Base-by-base conservation (phyloP, 192 early-diverging fungal genomes). In the Coemansia brasiliensis region DNA sequence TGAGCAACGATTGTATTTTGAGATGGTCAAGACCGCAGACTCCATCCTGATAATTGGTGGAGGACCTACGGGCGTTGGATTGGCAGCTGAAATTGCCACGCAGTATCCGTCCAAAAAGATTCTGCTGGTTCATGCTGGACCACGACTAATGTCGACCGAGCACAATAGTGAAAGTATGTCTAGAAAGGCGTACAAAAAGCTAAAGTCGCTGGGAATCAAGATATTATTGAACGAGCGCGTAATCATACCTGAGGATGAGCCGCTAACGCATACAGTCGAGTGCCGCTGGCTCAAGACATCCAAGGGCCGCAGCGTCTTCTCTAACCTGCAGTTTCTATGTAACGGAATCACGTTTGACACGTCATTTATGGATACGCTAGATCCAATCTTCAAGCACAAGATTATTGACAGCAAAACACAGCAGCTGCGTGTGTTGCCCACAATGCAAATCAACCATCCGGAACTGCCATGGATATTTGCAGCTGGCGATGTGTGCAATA, bases 301-400 rank as follows among this genome's bases (percentile, higher is more conserved):
- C 52, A 79, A 72, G 55, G 74, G 69, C 24, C 80, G 67, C 39
- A 64, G 56, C 41, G 25, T 76, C 18, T 65, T 78, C 29, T 74
- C 80, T 4, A 61, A 69, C 39, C 53, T 82, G 6, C 80, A 92
- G 83, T 84, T 92, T 56, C 74, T 89, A 3, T 85, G 84, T 65
- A 90, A 85, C 44, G 91, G 91, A 21, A 87, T 88, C 64, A 81
- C 70, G 22, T 86, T 85, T 57, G 89, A 92, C 59, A 86, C 84
- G 10, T 83, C 62, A 44, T 54, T 87, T 45, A 63, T 90, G 37
- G 71, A 74, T 55, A 74, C 76, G 3, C 51, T 87, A 1, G 83
- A 85, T 4, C 84, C 82, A 0, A 48, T 65, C 16, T 67, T 54
- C 48, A 62, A 48, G 58, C 55, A 74, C 8, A 72, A 67, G 29